A percentile compares a stretch with the other conserved stretches of the same genome.
These are phyloP conservation scores for Geosmithia flava DNA, from an alignment of 2,329 filamentous ascomycete genomes.

Conservation along the genomic window DNA sequence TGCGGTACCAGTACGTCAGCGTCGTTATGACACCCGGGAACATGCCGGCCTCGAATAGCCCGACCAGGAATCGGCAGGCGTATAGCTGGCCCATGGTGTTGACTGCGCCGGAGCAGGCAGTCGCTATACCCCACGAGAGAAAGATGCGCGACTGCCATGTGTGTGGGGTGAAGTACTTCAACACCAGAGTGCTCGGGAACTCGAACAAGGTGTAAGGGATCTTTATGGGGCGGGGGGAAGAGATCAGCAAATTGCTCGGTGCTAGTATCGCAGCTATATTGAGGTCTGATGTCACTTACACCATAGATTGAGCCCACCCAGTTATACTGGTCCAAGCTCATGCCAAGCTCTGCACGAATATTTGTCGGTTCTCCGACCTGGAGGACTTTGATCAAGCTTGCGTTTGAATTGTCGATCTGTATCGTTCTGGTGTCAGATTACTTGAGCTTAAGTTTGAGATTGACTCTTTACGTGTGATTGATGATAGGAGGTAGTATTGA, in stretches of 20 bases:
- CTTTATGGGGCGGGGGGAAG: neutral
- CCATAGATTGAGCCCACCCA: neutral
- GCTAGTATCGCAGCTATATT: neutral
- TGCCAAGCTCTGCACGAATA: neutral
- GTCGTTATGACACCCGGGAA: constrained; percentile 37
- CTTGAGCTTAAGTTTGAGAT: no score
- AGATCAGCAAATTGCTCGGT: neutral
- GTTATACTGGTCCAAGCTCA: neutral
- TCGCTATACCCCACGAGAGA: constrained; percentile 29
- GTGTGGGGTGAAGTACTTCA: neutral
- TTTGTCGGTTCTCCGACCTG: neutral
- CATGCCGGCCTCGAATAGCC: constrained; percentile 32
- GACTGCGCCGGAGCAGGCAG: constrained; percentile 28
- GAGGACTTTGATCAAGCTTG: neutral
- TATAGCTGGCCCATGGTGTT: constrained; percentile 32
- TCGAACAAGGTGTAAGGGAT: neutral
- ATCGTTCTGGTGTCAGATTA: no score
- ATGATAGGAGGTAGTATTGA: neutral
- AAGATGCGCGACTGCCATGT: neutral
- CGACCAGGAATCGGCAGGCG: constrained; percentile 23
- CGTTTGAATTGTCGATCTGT: neutral
- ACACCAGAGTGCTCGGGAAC: neutral
- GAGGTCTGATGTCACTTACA: neutral
- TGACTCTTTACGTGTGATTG: no score
- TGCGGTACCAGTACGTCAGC: constrained; percentile 34